phyloP scores from a whole-genome alignment of 2,329 filamentous ascomycete genomes.

The Fusarium pseudonygamai region DNA sequence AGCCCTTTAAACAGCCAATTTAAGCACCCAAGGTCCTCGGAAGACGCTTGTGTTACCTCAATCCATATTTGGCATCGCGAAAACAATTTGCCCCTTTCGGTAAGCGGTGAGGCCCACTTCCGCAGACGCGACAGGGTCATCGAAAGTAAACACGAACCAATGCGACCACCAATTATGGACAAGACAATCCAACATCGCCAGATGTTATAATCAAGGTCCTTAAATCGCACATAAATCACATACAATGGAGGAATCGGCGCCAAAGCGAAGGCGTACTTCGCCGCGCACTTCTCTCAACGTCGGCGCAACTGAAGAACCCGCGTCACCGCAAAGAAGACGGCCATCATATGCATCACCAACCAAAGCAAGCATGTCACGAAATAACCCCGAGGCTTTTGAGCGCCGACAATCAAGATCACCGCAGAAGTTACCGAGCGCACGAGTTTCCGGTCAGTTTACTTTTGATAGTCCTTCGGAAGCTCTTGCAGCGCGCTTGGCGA shows the following conservation, averaged over 20 bases:
- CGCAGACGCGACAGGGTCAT: slow-evolving; percentile 35
- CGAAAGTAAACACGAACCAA: slow-evolving; percentile 41
- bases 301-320: slow-evolving; percentile 40
- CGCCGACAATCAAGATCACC: slow-evolving; percentile 53
- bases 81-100: slow-evolving; percentile 10
- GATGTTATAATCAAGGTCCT: slow-evolving; percentile 19
- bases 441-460: slow-evolving; percentile 6
- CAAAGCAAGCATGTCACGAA: slow-evolving; percentile 68
- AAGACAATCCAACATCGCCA: neutral
- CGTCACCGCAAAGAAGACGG: slow-evolving; percentile 47
- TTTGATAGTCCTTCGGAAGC: slow-evolving; percentile 43
- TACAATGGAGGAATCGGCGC: slow-evolving; percentile 63
- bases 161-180: slow-evolving; percentile 32
- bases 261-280: slow-evolving; percentile 72
- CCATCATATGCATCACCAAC: slow-evolving; percentile 75
- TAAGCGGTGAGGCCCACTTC: slow-evolving; percentile 42
- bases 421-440: slow-evolving; percentile 41
- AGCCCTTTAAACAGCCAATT: no score
- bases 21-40: no score
- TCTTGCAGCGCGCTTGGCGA: slow-evolving; percentile 45
- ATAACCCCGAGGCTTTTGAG: slow-evolving; percentile 67
- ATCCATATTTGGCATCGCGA: neutral
- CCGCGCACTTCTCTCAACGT: slow-evolving; percentile 52
- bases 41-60: neutral
- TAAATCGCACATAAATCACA: neutral